Conservation (phyloP, 495 filamentous ascomycete species). For the Penicillium samsonianum region DNA sequence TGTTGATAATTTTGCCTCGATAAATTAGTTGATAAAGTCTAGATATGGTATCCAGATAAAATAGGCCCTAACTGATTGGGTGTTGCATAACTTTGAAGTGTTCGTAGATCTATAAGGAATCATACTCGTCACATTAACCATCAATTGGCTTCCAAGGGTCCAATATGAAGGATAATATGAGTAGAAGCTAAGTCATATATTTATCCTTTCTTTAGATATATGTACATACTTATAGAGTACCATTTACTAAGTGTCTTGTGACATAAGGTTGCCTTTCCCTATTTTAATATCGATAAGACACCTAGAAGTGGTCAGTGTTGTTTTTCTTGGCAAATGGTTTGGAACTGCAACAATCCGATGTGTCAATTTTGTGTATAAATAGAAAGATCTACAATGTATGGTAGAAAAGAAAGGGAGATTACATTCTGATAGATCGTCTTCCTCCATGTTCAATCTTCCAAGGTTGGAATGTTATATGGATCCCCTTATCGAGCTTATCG, state of each 20-base stretch:
- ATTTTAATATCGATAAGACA: no score
- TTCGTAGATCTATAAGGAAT: not conserved
- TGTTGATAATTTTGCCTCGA: not conserved
- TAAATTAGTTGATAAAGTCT: not conserved
- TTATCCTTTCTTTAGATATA: no score
- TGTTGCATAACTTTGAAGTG: not conserved
- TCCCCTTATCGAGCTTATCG: constrained; percentile 19
- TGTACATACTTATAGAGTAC: no score
- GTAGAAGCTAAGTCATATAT: no score
- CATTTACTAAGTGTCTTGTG: no score
- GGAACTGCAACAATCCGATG: not conserved
- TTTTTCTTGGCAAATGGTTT: not conserved
- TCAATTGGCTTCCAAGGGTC: no score
- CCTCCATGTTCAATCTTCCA: not conserved
- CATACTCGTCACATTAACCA: not conserved
- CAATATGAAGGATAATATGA: no score
- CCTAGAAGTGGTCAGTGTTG: no score
- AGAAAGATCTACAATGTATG: not conserved
- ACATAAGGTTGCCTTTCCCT: no score
- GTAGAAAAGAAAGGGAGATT: not conserved
- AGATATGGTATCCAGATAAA: not conserved
- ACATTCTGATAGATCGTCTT: not conserved
- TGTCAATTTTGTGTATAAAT: not conserved
- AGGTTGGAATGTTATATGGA: not conserved
- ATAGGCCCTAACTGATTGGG: not conserved